Evolutionary conservation across 495 filamentous ascomycete species (phyloP).

Genomic region (Talaromyces wortmannii): DNA sequence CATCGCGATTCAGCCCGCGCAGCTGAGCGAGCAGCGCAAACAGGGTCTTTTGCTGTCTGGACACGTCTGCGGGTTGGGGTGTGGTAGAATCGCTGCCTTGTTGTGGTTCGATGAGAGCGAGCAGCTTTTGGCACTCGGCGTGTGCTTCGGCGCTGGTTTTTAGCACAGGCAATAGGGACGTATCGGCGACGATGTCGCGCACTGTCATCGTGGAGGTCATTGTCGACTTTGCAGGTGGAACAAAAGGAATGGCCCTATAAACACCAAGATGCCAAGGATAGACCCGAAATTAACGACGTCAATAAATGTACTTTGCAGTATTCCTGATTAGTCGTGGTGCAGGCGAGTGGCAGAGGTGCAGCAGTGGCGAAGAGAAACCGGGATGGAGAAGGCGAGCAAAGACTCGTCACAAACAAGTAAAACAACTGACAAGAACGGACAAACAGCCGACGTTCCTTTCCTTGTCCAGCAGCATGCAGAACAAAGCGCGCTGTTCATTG

Average conservation of each 20-base stretch:
- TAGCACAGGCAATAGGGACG: conserved; percentile 63
- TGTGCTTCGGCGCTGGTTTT: conserved; percentile 62
- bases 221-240: background rate
- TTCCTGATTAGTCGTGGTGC: no score
- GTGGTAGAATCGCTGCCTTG: conserved; percentile 25
- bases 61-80: conserved; percentile 51
- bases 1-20: conserved; percentile 74
- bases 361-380: no score
- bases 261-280: no score
- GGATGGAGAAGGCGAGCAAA: no score
- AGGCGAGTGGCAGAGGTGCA: no score
- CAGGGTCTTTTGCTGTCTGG: conserved; percentile 73
- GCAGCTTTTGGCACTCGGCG: conserved; percentile 65
- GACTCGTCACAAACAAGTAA: no score
- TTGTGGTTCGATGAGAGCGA: conserved; percentile 48
- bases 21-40: conserved; percentile 74
- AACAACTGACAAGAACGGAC: no score
- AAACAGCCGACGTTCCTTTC: background rate
- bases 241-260: no score
- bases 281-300: no score
- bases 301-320: no score
- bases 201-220: conserved; percentile 33
- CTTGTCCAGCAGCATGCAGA: background rate
- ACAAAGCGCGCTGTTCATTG: background rate
- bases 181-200: conserved; percentile 61